Evolutionary conservation across 139 green algal genomes (phyloP).

Genomic region (Haematococcus sp.): DNA sequence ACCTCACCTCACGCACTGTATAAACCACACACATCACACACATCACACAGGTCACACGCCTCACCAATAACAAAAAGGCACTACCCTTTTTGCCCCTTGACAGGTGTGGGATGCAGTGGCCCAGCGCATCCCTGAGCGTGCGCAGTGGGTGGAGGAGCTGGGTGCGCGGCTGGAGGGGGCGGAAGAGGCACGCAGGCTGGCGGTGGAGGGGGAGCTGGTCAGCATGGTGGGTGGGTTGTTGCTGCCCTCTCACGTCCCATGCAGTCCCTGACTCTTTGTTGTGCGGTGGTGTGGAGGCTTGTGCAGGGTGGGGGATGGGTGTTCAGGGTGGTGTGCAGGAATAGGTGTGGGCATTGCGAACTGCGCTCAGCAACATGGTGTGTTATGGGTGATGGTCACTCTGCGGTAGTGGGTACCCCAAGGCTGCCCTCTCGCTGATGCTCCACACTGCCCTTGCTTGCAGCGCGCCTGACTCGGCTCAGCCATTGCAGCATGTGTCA

Average conservation of each 20-base stretch:
- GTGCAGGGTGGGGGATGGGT: too few relatives aligned
- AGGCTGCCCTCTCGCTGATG: too few relatives aligned
- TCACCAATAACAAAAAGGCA: background rate
- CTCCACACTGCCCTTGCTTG: too few relatives aligned
- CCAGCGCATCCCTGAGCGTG: constrained; percentile 18
- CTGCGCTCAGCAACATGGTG: too few relatives aligned
- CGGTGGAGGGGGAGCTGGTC: constrained; percentile 29
- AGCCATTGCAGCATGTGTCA: too few relatives aligned
- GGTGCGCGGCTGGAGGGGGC: constrained; percentile 28
- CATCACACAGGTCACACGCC: too few relatives aligned
- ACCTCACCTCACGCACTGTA: background rate
- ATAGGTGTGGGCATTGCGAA: too few relatives aligned
- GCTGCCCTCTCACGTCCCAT: background rate
- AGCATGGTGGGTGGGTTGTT: constrained; percentile 10
- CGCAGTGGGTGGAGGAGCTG: constrained; percentile 31
- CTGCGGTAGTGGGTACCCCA: too few relatives aligned
- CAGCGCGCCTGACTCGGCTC: too few relatives aligned
- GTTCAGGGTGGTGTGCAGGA: too few relatives aligned
- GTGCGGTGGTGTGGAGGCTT: background rate
- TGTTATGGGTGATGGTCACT: too few relatives aligned
- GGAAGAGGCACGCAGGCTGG: constrained; percentile 30
- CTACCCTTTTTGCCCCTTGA: background rate
- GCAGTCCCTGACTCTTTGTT: background rate
- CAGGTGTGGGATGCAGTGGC: constrained; percentile 42
- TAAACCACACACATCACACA: too few relatives aligned